Base-by-base conservation (phyloP, 2,329 filamentous ascomycete species). In the Colletotrichum brevisporum region DNA sequence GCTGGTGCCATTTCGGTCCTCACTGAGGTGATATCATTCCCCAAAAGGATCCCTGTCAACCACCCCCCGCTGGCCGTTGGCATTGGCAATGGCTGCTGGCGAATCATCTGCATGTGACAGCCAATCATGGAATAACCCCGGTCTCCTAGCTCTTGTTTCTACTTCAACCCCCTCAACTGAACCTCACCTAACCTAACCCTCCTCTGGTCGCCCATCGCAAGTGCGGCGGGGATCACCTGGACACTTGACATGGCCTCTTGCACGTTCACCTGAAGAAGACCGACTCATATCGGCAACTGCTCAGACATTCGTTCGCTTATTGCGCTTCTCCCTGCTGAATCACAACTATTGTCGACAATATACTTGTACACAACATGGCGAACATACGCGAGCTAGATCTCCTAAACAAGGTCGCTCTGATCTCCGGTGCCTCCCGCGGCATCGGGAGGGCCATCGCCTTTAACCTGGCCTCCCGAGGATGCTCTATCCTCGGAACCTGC, bases 61-160 rank as follows among this genome's bases (percentile, higher is more conserved):
- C 31, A 6, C 27, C 31, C 31, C 31, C 31, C 15, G 48, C 39
- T 21, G 36, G 26, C 50, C 45, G 54, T 57, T 57, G 36, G 43
- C n/a, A 24, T 24, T 24, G 21, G 21, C 21, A 24, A 24, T 24
- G 21, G 21, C 21, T 24, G 21, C 21, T 24, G 65, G 50, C 55
- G 55, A n/a, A 26, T 39, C 48, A 12, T 61, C 67, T 67, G 67
- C 67, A 69, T 69, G 67, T 69, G 67, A 69, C 55, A 67, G 62
- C 55, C 62, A 69, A 67, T 61, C 67, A 53, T n/a, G 36, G 18
- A 36, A 18, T 41, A 41, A 47, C 31, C 45, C 12, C 31, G 31
- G 31, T 10, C 31, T 36, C 31, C 31, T 36, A 5, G 2, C 18
- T 16, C 24, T 51, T 26, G 47, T 24, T 18, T 66, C 50, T 54